phyloP scores from a whole-genome alignment of 23 red algal genomes.

The Gracilaria caudata region DNA sequence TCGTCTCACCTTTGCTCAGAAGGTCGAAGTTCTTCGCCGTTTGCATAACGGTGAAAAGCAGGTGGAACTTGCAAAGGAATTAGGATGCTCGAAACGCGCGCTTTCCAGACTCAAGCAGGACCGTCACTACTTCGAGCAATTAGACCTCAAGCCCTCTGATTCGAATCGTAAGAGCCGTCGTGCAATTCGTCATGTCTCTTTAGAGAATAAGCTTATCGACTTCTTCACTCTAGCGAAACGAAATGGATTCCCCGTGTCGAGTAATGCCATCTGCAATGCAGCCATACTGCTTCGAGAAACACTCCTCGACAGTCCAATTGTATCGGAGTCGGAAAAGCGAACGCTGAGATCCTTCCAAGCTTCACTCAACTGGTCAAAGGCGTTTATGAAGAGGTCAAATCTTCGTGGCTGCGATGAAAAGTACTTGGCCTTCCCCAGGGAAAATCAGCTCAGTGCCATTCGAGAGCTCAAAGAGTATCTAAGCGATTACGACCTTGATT shows the following conservation, averaged over 20 bases:
- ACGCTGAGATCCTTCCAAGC: conserved; percentile 33
- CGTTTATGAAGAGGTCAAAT: conserved; percentile 34
- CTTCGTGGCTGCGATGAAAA: conserved; percentile 7
- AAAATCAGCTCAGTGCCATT: conserved; percentile 18
- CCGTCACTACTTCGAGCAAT: conserved; percentile 23
- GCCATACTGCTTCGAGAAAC: conserved; percentile 26
- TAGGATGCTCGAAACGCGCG: conserved; percentile 59
- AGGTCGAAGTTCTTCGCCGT: conserved; percentile 40
- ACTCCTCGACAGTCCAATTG: conserved; percentile 7
- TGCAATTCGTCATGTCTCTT: conserved; percentile 17
- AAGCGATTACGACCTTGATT: conserved; percentile 47
- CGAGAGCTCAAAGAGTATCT: conserved; percentile 41
- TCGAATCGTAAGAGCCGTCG: conserved; percentile 40
- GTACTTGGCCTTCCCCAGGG: background rate
- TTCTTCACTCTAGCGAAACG: conserved; percentile 28
- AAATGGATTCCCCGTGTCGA: conserved; percentile 33
- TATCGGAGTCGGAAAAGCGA: conserved; percentile 24
- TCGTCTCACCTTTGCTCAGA: conserved; percentile 48
- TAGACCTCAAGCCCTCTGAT: conserved; percentile 21
- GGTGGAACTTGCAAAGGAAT: conserved; percentile 46
- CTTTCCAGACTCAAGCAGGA: conserved; percentile 59
- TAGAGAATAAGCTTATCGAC: conserved; percentile 50
- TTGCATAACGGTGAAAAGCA: conserved; percentile 35
- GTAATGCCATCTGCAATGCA: conserved; percentile 17
- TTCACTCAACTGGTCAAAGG: conserved; percentile 45